Percentiles rank a stretch among this genome's conserved stretches.
Conservation (phyloP, 1,139 yeast genomes). For the Suhomyces yuchorum region DNA sequence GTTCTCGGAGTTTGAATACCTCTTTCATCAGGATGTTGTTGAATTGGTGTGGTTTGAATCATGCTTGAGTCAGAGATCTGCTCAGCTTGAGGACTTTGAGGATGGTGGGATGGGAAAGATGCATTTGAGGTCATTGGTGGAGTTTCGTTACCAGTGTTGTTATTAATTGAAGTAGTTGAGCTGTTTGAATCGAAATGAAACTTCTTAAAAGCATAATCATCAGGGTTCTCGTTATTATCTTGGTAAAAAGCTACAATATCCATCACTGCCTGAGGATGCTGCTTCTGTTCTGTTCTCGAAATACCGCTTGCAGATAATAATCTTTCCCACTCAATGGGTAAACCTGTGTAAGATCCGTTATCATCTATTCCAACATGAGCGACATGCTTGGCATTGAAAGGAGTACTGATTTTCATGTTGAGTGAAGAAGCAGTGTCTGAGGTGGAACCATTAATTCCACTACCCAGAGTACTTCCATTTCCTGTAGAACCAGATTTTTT, state of each 20-base stretch:
- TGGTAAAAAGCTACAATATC: slow-evolving; percentile 90
- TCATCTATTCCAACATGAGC: slow-evolving; percentile 93
- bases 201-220: slow-evolving; percentile 76
- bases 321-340: slow-evolving; percentile 91
- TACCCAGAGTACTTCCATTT: slow-evolving; percentile 5
- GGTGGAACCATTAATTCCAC: slow-evolving; percentile 12
- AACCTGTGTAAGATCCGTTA: slow-evolving; percentile 85
- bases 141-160: slow-evolving; percentile 10
- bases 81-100: slow-evolving; percentile 10
- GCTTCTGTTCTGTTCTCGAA: slow-evolving; percentile 78
- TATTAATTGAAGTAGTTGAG: slow-evolving; percentile 25
- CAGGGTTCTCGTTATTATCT: slow-evolving; percentile 60
- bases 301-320: slow-evolving; percentile 85
- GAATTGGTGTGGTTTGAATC: slow-evolving; percentile 11
- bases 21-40: slow-evolving; percentile 14
- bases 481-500: slow-evolving; percentile 23
- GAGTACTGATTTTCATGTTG: slow-evolving; percentile 76
- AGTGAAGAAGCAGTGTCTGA: slow-evolving; percentile 28
- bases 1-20: slow-evolving; percentile 20
- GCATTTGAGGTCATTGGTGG: slow-evolving; percentile 19
- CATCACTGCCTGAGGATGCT: slow-evolving; percentile 92
- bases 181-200: slow-evolving; percentile 46
- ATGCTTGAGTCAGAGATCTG: slow-evolving; percentile 1
- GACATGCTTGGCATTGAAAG: slow-evolving; percentile 86
- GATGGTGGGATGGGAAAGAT: slow-evolving; percentile 18